phyloP scores from a whole-genome alignment of 805 yeast species.

The Saccharomycopsis schoenii region DNA sequence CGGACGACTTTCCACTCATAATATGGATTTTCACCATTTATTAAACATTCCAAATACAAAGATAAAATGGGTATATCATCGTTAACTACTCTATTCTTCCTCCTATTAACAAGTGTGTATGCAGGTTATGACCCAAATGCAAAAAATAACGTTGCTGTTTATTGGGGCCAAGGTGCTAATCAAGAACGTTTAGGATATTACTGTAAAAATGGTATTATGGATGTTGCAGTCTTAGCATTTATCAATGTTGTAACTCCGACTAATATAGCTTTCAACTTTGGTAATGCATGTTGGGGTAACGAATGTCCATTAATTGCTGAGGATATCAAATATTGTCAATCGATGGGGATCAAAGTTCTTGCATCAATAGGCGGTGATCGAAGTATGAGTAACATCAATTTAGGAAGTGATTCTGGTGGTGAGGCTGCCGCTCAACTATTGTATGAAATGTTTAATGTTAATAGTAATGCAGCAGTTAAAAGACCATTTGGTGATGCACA shows the following conservation, averaged over 20 bases:
- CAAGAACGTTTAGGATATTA: conserved; percentile 37
- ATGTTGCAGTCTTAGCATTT: conserved; percentile 23
- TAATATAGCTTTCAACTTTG: conserved; percentile 32
- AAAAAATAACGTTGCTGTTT: conserved; percentile 43
- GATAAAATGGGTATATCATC: no score
- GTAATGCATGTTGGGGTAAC: conserved; percentile 27
- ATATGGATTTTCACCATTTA: no score
- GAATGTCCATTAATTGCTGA: conserved; percentile 39
- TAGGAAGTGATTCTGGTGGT: conserved; percentile 72
- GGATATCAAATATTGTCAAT: conserved; percentile 70
- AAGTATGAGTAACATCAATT: conserved; percentile 50
- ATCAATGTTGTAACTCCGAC: conserved; percentile 33
- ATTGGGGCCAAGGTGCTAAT: conserved; percentile 62
- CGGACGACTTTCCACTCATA: no score
- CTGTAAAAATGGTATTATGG: conserved; percentile 46
- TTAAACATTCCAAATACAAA: no score
- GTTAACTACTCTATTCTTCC: no score
- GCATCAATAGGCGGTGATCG: conserved; percentile 69
- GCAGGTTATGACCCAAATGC: conserved; percentile 27
- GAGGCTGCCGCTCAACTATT: conserved; percentile 47
- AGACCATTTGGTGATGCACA: conserved; percentile 14
- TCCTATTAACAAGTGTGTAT: no score
- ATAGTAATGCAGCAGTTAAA: conserved; percentile 32
- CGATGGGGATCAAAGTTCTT: conserved; percentile 62
- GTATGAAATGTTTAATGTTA: conserved; percentile 42